Evolutionary conservation across 2,329 filamentous ascomycete species (phyloP), one percentile per base, ranked within the genome.

Genomic region (Graphiopsis chlorocephala): DNA sequence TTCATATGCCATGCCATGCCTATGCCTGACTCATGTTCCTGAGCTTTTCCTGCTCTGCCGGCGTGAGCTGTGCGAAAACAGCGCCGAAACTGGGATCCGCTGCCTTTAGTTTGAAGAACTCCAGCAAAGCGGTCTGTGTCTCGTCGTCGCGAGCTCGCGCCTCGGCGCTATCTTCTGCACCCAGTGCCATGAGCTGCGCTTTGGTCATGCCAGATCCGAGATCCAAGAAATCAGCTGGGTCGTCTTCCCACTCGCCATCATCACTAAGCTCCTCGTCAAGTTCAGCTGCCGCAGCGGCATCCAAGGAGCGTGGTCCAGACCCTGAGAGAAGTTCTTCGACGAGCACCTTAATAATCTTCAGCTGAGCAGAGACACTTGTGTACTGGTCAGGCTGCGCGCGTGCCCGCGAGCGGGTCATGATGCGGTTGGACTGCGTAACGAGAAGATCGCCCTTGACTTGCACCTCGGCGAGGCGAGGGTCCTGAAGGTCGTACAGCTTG

Each of bases 321-420:
- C 93, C 92, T 0, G 91, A 92, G 6, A 91, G 83, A 3, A 99
- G 86, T 79, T 99, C 95, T 74, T 97, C 92, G 55, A 98, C 90
- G 10, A 99, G 86, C 4, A 98, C 90, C 82, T 99, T 99, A 78
- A 98, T 81, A 66, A 99, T 97, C 81, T 99, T 99, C 74, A 99
- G 85, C 1, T 92, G 89, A 0, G 93, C 93, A 0, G 93, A 87
- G 65, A 99, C 88, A 66, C 91, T 87, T 6, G 93, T 97, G 80
- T 90, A 98, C 75, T 90, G 89, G 75, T 97, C 93, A 17, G 95
- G 95, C 75, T 94, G 94, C 75, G 90, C 86, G 78, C 90, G 93
- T 15, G 95, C 88, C 71, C 93, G 91, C 60, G 93, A 97, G 67
- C 95, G 88, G 23, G 95, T 99, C 88, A 97, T 93, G 77, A 99